These are phyloP conservation scores for Metschnikowia koreensis DNA, from an alignment of 805 yeast genomes.

Conservation along the genomic window DNA sequence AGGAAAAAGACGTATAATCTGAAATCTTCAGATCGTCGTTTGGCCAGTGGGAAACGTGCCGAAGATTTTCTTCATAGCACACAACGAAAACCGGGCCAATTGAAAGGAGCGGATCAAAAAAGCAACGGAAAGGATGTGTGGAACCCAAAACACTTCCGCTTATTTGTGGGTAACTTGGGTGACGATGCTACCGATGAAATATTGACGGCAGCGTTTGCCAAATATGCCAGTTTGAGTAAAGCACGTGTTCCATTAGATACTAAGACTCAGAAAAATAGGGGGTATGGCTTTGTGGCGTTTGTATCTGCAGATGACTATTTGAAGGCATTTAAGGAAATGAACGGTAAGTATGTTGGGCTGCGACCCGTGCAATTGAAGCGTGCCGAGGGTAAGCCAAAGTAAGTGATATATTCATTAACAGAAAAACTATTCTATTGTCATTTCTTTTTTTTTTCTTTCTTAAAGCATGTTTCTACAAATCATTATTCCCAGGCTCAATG, in stretches of 20 bases:
- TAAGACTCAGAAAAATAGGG: constrained; percentile 49
- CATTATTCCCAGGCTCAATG: no score
- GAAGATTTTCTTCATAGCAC: constrained; percentile 15
- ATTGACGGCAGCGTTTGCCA: constrained; percentile 52
- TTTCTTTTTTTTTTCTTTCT: no score
- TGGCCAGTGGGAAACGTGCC: constrained; percentile 54
- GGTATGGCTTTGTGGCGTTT: constrained; percentile 76
- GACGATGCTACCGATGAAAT: constrained; percentile 60
- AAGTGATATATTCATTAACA: not conserved
- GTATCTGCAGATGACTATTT: constrained; percentile 63
- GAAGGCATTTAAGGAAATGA: constrained; percentile 69
- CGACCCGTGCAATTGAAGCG: constrained; percentile 69
- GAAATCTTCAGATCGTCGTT: constrained; percentile 54
- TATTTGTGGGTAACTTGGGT: constrained; percentile 75
- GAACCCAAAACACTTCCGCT: constrained; percentile 68
- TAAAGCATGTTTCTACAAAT: no score
- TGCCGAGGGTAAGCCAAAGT: constrained; percentile 43
- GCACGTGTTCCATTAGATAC: constrained; percentile 59
- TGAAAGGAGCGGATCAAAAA: not conserved
- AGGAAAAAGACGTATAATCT: constrained; percentile 26
- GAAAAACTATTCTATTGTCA: not conserved
- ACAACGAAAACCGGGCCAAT: not conserved
- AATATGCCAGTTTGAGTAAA: constrained; percentile 53
- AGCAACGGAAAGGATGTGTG: constrained; percentile 47
- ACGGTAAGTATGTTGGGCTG: constrained; percentile 72